Conservation (phyloP, 2,329 filamentous ascomycete genomes). For the Aplosporella prunicola region DNA sequence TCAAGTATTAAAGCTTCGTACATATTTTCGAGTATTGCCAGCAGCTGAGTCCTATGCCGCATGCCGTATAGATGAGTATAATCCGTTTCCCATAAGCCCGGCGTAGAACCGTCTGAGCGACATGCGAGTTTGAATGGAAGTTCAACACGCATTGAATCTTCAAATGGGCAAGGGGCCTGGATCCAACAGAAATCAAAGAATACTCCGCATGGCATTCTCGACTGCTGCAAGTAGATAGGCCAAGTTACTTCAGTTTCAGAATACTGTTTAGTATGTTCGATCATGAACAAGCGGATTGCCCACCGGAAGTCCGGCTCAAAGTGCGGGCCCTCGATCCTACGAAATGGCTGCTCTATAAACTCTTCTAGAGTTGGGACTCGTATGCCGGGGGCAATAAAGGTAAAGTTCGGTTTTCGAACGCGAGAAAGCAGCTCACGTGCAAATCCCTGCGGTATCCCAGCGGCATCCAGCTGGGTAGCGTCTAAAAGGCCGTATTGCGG, state of each 20-base stretch:
- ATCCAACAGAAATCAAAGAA: neutral
- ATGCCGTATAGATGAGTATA: neutral
- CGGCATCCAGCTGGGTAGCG: neutral
- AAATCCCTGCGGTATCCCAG: neutral
- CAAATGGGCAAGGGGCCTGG: neutral
- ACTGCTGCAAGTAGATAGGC: too few species aligned
- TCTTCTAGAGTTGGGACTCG: neutral
- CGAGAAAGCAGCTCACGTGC: neutral
- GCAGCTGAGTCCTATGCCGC: neutral
- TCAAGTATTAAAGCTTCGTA: neutral
- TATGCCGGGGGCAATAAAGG: neutral
- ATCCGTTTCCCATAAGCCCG: neutral
- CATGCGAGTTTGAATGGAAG: too few species aligned
- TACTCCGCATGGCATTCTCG: neutral
- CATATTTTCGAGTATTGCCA: neutral
- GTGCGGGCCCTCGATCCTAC: too few species aligned
- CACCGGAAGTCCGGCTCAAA: neutral
- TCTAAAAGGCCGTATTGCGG: neutral
- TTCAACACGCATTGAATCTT: neutral
- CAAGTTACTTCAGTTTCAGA: too few species aligned
- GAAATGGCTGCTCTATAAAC: neutral
- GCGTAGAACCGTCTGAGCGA: neutral
- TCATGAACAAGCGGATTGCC: neutral
- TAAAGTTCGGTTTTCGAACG: neutral
- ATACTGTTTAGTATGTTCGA: neutral